Base-by-base conservation (phyloP, 2,329 filamentous ascomycete genomes). In the Penicillium digitatum region DNA sequence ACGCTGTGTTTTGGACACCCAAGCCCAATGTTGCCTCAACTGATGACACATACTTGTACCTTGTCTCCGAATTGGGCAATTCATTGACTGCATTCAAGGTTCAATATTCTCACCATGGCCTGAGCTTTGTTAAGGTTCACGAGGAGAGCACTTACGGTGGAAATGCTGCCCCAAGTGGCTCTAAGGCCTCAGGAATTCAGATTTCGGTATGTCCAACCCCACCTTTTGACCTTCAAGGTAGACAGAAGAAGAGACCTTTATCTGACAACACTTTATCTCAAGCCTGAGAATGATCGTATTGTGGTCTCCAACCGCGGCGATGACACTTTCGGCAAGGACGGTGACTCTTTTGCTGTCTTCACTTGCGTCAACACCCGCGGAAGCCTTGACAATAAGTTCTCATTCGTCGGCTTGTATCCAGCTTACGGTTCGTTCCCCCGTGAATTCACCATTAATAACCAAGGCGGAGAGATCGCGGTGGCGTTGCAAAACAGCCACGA, bases 391-490 rank as follows among this genome's bases (percentile, higher is more conserved):
- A 48, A 27, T 3, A 37, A 48, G 11, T 26, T 60, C 22, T 35
- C 66, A 0, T 79, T 82, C 52, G 68, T 82, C 3, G 81, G 87
- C 65, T 76, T 84, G 29, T 79, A 79, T 24, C 78, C 86, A 0
- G 80, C 82, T 0, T 86, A 86, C 42, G 88, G 87, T 6, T 66
- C 72, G 5, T 80, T 76, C 57, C 87, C 87, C 0, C 80, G 87
- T 24, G 83, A 86, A 42, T 88, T 88, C 69, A 79, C 79, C 45
- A 71, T 88, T 55, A 87, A 84, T 68, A 77, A 76, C 54, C 79
- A 78, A n/a, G 86, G 84, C 2, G 77, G 77, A 43, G 72, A 84
- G 51, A 69, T 88, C 4, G 16, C n/a, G 18, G 34, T 5, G 14
- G 85, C 79, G 0, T 75, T 86, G 58, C 85, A 89, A 69, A 71